Percentiles rank a stretch among this genome's conserved stretches.
Evolutionary conservation across 768 basidiomycete species (phyloP).

Genomic region (Tricholoma terreum): DNA sequence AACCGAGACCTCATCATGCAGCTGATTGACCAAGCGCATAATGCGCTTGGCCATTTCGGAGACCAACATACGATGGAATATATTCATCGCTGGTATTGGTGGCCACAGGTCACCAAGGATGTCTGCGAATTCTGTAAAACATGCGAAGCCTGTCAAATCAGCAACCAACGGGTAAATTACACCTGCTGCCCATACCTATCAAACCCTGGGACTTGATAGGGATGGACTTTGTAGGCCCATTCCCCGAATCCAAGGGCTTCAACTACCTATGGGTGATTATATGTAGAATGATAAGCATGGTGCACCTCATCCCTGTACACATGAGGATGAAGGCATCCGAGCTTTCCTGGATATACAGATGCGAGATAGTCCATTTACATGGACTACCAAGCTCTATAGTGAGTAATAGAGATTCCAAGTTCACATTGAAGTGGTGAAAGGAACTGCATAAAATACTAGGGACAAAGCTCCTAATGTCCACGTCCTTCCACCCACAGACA

Average conservation of each 20-base stretch:
- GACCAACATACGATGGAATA: constrained; percentile 25
- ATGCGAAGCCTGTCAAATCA: not conserved
- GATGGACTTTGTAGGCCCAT: not conserved
- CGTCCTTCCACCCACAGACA: too few relatives aligned
- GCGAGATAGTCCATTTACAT: not conserved
- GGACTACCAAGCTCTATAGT: not conserved
- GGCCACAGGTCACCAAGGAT: constrained; percentile 3
- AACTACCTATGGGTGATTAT: not conserved
- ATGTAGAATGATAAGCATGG: not conserved
- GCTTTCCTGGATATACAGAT: not conserved
- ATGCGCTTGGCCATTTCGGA: constrained; percentile 32
- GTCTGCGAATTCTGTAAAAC: not conserved
- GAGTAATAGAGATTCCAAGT: not conserved
- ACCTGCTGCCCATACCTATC: not conserved
- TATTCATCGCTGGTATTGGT: constrained; percentile 20
- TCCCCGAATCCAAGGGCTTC: not conserved
- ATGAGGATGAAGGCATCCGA: not conserved
- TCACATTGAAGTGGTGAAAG: not conserved
- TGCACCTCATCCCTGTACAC: not conserved
- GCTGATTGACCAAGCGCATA: not conserved
- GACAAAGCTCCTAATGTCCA: too few relatives aligned
- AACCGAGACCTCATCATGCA: not conserved
- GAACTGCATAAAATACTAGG: not conserved
- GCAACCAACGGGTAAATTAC: not conserved
- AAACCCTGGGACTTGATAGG: not conserved